A percentile compares a stretch with the other conserved stretches of the same genome.
These are phyloP conservation scores for Ophiognomonia clavigignenti-juglandacearum DNA, from an alignment of 2,329 filamentous ascomycete species.

Conservation along the genomic window DNA sequence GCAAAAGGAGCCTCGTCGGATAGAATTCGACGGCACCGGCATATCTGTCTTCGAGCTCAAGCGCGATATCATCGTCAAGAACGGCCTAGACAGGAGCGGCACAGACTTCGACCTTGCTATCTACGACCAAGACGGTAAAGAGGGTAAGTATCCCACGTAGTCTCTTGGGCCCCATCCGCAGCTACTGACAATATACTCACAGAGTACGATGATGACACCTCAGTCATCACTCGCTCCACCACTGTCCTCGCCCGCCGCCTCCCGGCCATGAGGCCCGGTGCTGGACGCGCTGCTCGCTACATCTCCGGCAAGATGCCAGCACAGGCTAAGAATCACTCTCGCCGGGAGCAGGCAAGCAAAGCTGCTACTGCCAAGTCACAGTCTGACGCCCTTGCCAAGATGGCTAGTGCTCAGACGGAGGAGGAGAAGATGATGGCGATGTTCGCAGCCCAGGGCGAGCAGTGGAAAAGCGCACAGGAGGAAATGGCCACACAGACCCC, in stretches of 20 bases:
- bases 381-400: constrained; percentile 54
- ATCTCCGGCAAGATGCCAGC: constrained; percentile 94
- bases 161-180: not conserved
- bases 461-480: constrained; percentile 91
- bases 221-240: constrained; percentile 92
- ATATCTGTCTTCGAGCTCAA: constrained; percentile 99
- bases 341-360: constrained; percentile 59
- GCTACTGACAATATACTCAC: constrained; percentile 6
- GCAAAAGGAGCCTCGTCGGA: constrained; percentile 88
- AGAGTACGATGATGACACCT: constrained; percentile 98
- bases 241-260: constrained; percentile 86
- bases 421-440: constrained; percentile 92
- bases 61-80: constrained; percentile 94
- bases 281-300: constrained; percentile 88
- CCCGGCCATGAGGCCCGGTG: constrained; percentile 78
- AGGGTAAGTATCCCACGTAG: constrained; percentile 60
- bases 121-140: constrained; percentile 84
- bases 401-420: constrained; percentile 80
- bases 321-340: constrained; percentile 74
- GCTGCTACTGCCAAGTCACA: constrained; percentile 45
- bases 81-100: constrained; percentile 80
- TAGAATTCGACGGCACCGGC: constrained; percentile 95
- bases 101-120: constrained; percentile 95
- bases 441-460: constrained; percentile 82
- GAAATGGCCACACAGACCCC: constrained; percentile 77